A percentile compares a stretch with the other conserved stretches of the same genome.
These are phyloP conservation scores for Kodamaea derodonti DNA, from an alignment of 1,139 yeast genomes.

Conservation along the genomic window DNA sequence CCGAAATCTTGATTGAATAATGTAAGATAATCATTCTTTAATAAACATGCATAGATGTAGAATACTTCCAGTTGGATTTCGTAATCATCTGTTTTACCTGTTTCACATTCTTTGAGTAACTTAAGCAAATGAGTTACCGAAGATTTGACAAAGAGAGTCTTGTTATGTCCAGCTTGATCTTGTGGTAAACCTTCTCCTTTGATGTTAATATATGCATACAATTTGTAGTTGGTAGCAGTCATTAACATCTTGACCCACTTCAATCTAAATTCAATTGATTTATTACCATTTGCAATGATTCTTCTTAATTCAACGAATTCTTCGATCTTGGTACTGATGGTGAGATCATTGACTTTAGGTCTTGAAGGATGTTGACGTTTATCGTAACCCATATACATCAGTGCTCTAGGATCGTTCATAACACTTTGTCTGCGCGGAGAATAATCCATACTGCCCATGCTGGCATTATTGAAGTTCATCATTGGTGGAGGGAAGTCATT, in stretches of 20 bases:
- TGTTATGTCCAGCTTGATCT: conserved; percentile 31
- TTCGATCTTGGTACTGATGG: conserved; percentile 30
- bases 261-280: conserved; percentile 39
- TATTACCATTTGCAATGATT: conserved; percentile 42
- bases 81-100: conserved; percentile 20
- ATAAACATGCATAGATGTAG: conserved; percentile 38
- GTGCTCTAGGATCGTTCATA: background rate
- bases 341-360: conserved; percentile 9
- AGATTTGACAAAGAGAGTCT: conserved; percentile 37
- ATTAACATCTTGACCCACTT: conserved; percentile 47
- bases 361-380: background rate
- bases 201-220: conserved; percentile 41
- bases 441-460: conserved; percentile 3
- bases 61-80: conserved; percentile 24
- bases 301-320: conserved; percentile 34
- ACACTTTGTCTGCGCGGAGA: background rate
- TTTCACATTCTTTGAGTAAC: conserved; percentile 34
- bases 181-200: conserved; percentile 39
- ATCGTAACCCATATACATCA: conserved; percentile 1
- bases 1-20: conserved; percentile 38
- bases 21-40: conserved; percentile 32
- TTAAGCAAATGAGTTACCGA: conserved; percentile 38
- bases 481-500: conserved; percentile 14
- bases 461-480: conserved; percentile 15
- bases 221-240: conserved; percentile 36